These are phyloP conservation scores for Phtheirospermum japonicum DNA, from an alignment of 257 asterid species.

Conservation along the genomic window DNA sequence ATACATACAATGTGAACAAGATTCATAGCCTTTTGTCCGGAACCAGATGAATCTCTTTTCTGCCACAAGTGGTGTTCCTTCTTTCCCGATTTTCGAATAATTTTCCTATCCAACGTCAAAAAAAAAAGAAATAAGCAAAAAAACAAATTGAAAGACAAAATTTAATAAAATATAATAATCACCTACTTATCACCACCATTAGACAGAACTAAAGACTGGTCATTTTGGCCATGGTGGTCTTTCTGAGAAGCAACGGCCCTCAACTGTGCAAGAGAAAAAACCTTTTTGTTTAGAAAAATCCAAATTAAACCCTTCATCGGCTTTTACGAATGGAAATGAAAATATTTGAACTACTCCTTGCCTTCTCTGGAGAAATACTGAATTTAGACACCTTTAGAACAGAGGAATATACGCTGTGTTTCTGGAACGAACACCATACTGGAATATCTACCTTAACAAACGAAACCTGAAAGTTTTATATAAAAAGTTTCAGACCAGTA, in stretches of 20 bases:
- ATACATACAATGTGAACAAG: slow-evolving; percentile 65
- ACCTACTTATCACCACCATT: slow-evolving; percentile 40
- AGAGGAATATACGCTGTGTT: neutral
- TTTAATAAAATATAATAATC: neutral
- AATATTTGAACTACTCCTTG: neutral
- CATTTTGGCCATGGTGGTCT: neutral
- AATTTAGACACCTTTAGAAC: neutral
- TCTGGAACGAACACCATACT: neutral
- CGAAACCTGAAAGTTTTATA: neutral
- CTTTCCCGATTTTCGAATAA: slow-evolving; percentile 41
- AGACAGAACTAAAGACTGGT: slow-evolving; percentile 21
- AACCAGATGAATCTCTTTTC: slow-evolving; percentile 72
- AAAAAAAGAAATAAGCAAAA: neutral
- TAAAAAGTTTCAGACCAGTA: neutral
- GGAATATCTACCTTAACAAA: neutral
- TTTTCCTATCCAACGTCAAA: slow-evolving; percentile 31
- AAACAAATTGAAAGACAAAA: neutral
- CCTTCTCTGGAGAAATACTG: neutral
- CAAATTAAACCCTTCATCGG: no score
- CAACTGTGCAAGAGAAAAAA: neutral
- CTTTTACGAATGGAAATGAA: neutral
- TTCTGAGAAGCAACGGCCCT: neutral
- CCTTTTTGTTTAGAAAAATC: neutral
- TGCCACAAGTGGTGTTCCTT: slow-evolving; percentile 86
- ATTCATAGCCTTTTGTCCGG: slow-evolving; percentile 78